phyloP scores from a whole-genome alignment of 2,329 filamentous ascomycete species.

The Talaromyces sp. region DNA sequence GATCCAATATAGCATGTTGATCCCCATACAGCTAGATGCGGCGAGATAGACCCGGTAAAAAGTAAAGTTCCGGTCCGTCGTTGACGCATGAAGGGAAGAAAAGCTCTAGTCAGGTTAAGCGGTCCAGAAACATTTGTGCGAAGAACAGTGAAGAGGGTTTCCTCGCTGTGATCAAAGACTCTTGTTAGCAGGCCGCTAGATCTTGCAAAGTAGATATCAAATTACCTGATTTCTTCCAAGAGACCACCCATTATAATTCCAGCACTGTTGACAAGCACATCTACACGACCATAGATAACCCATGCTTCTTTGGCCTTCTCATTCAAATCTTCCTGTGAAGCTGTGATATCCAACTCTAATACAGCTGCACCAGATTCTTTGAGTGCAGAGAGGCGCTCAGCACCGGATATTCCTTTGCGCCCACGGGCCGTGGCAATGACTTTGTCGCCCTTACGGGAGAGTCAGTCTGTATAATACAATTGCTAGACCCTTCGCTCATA shows the following conservation, averaged over 20 bases:
- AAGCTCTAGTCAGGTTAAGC: slow-evolving; percentile 40
- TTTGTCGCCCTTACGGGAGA: neutral
- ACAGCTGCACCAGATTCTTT: slow-evolving; percentile 27
- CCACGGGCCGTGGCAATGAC: slow-evolving; percentile 3
- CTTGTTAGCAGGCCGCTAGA: neutral
- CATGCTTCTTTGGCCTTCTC: slow-evolving; percentile 21
- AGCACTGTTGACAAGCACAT: slow-evolving; percentile 25
- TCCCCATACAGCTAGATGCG: slow-evolving; percentile 41
- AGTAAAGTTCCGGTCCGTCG: slow-evolving; percentile 41
- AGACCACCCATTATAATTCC: slow-evolving; percentile 1
- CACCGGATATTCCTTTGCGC: neutral
- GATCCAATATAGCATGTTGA: slow-evolving; percentile 41
- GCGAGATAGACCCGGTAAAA: slow-evolving; percentile 51
- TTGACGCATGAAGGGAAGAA: slow-evolving; percentile 42
- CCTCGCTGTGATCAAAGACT: neutral
- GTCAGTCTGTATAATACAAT: neutral
- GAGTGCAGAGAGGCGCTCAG: slow-evolving; percentile 10
- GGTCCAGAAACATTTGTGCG: slow-evolving; percentile 30
- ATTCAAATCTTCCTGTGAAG: slow-evolving; percentile 19
- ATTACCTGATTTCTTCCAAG: slow-evolving; percentile 1
- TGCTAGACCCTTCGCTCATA: too few species aligned
- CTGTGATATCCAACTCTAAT: slow-evolving; percentile 31
- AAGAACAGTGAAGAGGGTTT: neutral
- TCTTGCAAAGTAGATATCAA: too few species aligned
- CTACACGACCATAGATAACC: slow-evolving; percentile 28